Evolutionary conservation across 176 grass and related monocot genomes (phyloP).

Genomic region (Rhynchospora pubera): DNA sequence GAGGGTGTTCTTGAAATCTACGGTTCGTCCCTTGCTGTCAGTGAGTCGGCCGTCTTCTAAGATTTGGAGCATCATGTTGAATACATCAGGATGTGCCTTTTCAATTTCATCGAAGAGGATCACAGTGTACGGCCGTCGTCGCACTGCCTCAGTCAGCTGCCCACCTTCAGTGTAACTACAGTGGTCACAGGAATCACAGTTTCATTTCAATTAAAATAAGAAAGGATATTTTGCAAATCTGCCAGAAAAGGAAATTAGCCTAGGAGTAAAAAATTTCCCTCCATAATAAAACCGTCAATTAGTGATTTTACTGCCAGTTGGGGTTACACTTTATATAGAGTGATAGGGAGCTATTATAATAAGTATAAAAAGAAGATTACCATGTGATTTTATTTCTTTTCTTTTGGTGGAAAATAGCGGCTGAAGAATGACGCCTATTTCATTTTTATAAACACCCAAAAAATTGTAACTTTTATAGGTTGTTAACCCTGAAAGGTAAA

Average conservation of each 20-base stretch:
- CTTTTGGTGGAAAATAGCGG: too few relatives aligned
- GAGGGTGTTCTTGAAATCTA: constrained; percentile 93
- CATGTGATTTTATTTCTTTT: background rate
- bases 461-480: background rate
- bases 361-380: background rate
- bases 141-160: constrained; percentile 87
- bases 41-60: constrained; percentile 82
- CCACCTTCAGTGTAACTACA: constrained; percentile 75
- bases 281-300: background rate
- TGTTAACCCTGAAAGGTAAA: background rate
- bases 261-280: background rate
- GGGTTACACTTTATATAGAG: background rate
- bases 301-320: background rate
- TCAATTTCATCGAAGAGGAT: constrained; percentile 89
- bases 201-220: background rate
- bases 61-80: constrained; percentile 99
- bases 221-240: background rate
- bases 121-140: constrained; percentile 67
- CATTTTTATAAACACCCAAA: too few relatives aligned
- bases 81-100: constrained; percentile 85
- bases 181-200: background rate
- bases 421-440: too few relatives aligned
- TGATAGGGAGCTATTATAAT: background rate
- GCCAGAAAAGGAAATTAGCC: background rate
- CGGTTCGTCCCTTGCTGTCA: constrained; percentile 88